Conservation (phyloP, 2,329 filamentous ascomycete species). For the Paraconiothyrium brasiliense region DNA sequence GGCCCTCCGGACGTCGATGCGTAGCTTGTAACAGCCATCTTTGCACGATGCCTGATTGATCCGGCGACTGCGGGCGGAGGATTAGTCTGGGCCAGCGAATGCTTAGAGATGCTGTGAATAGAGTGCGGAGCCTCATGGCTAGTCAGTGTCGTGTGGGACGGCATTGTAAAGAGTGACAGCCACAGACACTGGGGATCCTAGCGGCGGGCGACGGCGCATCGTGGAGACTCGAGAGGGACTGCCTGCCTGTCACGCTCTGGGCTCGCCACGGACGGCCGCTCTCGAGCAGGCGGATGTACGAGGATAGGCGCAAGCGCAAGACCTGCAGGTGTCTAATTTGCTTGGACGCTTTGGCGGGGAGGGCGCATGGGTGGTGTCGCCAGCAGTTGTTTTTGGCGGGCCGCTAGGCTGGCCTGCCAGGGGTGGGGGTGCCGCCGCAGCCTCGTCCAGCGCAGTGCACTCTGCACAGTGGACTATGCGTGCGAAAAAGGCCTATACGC, state of each 20-base stretch:
- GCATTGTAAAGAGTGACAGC: constrained; percentile 12
- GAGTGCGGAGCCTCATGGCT: constrained; percentile 3
- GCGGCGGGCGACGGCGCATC: constrained; percentile 6
- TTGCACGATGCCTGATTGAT: not conserved
- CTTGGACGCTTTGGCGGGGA: constrained; percentile 7
- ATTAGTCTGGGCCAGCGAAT: constrained; percentile 3
- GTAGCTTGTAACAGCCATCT: constrained; percentile 30
- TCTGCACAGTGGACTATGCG: constrained; percentile 21
- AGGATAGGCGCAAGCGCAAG: constrained; percentile 3
- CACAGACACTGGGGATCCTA: not conserved
- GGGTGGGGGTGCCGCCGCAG: constrained; percentile 17
- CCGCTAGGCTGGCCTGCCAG: not conserved
- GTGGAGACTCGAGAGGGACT: constrained; percentile 1
- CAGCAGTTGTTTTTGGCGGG: constrained; percentile 7
- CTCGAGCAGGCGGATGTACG: not conserved
- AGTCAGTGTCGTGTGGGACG: not conserved
- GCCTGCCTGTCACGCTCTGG: constrained; percentile 11
- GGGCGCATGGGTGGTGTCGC: not conserved
- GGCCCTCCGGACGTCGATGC: constrained; percentile 31
- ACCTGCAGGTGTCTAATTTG: constrained; percentile 6
- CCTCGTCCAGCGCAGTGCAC: constrained; percentile 15
- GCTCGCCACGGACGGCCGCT: not conserved
- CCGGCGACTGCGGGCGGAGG: constrained; percentile 11
- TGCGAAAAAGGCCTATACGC: constrained; percentile 4
- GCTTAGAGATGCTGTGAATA: not conserved